Percentiles rank a stretch among this genome's conserved stretches.
Conservation (phyloP, 1,139 yeast species). For the Candida mesenterica region DNA sequence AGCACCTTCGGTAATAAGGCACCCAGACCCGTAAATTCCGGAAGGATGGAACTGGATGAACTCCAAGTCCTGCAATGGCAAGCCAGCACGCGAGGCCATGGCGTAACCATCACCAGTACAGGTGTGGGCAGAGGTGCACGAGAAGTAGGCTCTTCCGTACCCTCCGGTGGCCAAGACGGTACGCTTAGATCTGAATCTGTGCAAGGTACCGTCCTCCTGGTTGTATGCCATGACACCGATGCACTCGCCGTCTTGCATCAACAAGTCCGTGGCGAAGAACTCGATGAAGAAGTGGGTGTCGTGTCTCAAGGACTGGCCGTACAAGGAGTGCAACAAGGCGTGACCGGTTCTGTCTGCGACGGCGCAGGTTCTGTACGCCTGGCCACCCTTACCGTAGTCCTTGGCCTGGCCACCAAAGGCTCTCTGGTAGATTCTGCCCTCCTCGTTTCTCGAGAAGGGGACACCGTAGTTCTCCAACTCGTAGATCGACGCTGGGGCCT, state of each 20-base stretch:
- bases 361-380: slow-evolving; percentile 98
- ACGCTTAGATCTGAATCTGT: slow-evolving; percentile 95
- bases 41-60: slow-evolving; percentile 99
- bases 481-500: slow-evolving; percentile 93
- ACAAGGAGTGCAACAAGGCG: slow-evolving; percentile 90
- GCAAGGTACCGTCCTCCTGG: slow-evolving; percentile 98
- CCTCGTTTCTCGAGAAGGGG: slow-evolving; percentile 96
- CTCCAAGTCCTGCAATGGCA: slow-evolving; percentile 96
- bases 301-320: slow-evolving; percentile 95
- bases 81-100: slow-evolving; percentile 97
- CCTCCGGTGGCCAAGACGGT: slow-evolving; percentile 99
- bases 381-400: slow-evolving; percentile 97
- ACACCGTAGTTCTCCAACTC: slow-evolving; percentile 98
- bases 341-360: slow-evolving; percentile 99
- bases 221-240: slow-evolving; percentile 97
- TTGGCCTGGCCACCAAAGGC: slow-evolving; percentile 98
- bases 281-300: slow-evolving; percentile 98
- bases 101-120: slow-evolving; percentile 99
- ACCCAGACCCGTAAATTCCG: slow-evolving; percentile 98
- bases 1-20: slow-evolving; percentile 98
- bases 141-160: slow-evolving; percentile 97
- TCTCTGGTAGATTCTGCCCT: slow-evolving; percentile 96
- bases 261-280: slow-evolving; percentile 90
- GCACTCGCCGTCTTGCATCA: slow-evolving; percentile 95
- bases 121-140: slow-evolving; percentile 98